These are phyloP conservation scores for Microcos paniculata DNA, from an alignment of 345 rosid species.

Conservation along the genomic window DNA sequence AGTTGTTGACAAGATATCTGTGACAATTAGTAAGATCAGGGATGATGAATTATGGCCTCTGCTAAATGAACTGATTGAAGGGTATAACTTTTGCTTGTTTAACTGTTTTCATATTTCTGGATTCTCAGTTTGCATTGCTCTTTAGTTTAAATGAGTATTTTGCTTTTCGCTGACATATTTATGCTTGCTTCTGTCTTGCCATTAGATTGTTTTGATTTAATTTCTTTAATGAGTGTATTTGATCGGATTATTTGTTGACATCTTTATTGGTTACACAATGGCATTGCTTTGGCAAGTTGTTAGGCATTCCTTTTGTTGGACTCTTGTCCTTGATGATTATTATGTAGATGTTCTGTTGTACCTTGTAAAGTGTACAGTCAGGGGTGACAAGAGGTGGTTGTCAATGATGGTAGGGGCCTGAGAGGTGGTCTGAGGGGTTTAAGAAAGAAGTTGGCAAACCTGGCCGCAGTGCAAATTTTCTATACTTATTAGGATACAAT, in stretches of 20 bases:
- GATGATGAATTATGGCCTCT: slow-evolving; percentile 99
- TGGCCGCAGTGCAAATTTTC: neutral
- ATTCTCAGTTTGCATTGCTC: slow-evolving; percentile 4
- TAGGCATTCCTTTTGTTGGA: neutral
- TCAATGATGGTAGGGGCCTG: neutral
- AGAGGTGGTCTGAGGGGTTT: neutral
- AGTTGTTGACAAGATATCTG: slow-evolving; percentile 80
- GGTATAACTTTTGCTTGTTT: slow-evolving; percentile 44
- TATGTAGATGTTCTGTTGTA: neutral
- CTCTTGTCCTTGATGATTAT: neutral
- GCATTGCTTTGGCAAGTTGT: neutral
- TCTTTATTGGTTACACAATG: neutral
- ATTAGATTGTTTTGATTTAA: neutral
- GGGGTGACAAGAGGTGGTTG: neutral
- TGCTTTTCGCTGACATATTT: neutral
- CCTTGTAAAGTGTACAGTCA: neutral
- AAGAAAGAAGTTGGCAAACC: neutral
- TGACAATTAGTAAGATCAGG: slow-evolving; percentile 80
- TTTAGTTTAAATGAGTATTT: slow-evolving; percentile 2
- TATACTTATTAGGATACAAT: neutral
- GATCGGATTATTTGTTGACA: neutral
- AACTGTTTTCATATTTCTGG: neutral
- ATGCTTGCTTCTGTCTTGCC: neutral
- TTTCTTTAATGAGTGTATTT: neutral
- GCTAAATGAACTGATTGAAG: slow-evolving; percentile 75